Evolutionary conservation across 176 grass and related monocot genomes (phyloP).

Genomic region (Urochloa ruziziensis): DNA sequence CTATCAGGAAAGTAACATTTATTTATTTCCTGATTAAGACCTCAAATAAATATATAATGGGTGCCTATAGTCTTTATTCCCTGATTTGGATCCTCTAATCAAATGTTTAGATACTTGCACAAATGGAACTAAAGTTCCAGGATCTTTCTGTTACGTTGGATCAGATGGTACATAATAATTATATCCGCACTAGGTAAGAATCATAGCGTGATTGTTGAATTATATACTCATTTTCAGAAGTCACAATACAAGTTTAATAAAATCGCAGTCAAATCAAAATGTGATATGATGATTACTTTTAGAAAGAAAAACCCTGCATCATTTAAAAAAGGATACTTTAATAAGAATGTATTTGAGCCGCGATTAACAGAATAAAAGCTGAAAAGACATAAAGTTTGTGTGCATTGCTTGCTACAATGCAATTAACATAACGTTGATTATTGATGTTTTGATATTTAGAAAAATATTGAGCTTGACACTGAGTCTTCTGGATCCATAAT

Average conservation of each 20-base stretch:
- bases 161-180: background rate
- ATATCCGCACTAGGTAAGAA: background rate
- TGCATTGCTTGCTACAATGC: background rate
- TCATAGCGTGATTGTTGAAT: background rate
- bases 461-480: background rate
- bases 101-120: background rate
- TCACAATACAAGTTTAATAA: background rate
- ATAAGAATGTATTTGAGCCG: background rate
- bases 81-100: background rate
- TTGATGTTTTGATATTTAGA: background rate
- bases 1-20: background rate
- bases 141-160: background rate
- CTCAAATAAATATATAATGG: background rate
- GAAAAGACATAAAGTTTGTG: background rate
- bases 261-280: background rate
- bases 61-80: background rate
- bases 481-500: too few relatives aligned
- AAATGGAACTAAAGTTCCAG: constrained; percentile 3
- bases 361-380: background rate
- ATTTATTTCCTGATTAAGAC: background rate
- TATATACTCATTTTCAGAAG: background rate
- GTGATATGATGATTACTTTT: too few relatives aligned
- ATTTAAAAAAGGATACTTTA: background rate
- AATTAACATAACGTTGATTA: background rate
- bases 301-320: background rate